A percentile compares a stretch with the other conserved stretches of the same genome.
These are phyloP conservation scores for Huntiella decipiens DNA, from an alignment of 2,329 filamentous ascomycete species.

Conservation along the genomic window DNA sequence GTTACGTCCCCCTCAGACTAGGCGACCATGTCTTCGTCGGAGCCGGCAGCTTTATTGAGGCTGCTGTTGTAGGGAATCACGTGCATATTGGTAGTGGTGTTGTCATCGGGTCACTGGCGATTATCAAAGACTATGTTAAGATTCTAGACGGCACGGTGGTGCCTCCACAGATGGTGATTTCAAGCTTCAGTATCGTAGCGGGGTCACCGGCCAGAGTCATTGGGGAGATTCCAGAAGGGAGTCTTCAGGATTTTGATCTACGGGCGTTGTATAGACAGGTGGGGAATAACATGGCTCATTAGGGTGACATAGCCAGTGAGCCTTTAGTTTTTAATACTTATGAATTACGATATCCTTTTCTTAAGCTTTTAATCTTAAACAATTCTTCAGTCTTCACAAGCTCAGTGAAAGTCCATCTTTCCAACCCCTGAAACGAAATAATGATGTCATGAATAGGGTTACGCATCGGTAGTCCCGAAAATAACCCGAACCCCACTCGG, in stretches of 20 bases:
- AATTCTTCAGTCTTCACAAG: too few relatives aligned
- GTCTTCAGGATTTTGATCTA: constrained; percentile 43
- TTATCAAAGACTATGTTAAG: constrained; percentile 84
- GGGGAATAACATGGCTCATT: constrained; percentile 30
- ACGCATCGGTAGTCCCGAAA: background rate
- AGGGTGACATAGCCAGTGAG: background rate
- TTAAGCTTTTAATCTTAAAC: background rate
- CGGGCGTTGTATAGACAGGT: constrained; percentile 45
- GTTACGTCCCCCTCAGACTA: constrained; percentile 77
- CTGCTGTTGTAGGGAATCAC: constrained; percentile 65
- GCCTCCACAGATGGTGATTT: constrained; percentile 75
- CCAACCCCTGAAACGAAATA: too few relatives aligned
- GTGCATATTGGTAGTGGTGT: constrained; percentile 66
- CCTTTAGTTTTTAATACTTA: background rate
- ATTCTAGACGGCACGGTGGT: constrained; percentile 72
- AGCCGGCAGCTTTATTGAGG: constrained; percentile 54
- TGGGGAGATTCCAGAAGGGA: constrained; percentile 61
- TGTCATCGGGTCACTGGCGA: constrained; percentile 67
- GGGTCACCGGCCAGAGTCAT: constrained; percentile 63
- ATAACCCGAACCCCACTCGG: background rate
- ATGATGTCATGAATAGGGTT: constrained; percentile 1
- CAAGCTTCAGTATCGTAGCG: constrained; percentile 80
- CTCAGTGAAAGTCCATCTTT: too few relatives aligned
- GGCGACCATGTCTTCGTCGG: constrained; percentile 91
- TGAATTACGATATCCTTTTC: constrained; percentile 1